Evolutionary conservation across 176 grass and related monocot genomes (phyloP).

Genomic region (Oryza glaberrima): DNA sequence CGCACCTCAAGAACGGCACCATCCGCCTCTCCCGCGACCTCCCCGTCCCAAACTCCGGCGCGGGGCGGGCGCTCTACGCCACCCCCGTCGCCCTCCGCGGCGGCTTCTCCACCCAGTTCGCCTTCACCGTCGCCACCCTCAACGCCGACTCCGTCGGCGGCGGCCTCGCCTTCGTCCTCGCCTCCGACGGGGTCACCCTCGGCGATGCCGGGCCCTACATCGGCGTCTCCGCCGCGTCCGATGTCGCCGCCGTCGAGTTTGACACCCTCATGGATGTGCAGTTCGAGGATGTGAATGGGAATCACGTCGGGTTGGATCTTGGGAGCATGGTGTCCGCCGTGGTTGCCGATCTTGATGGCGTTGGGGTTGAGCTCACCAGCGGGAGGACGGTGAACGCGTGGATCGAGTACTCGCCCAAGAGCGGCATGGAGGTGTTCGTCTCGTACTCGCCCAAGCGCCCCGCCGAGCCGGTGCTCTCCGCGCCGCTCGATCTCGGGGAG

Average conservation of each 20-base stretch:
- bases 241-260: slow-evolving; percentile 87
- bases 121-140: slow-evolving; percentile 78
- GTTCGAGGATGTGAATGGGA: slow-evolving; percentile 78
- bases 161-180: slow-evolving; percentile 75
- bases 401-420: slow-evolving; percentile 64
- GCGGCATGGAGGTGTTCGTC: slow-evolving; percentile 59
- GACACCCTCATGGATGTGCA: slow-evolving; percentile 82
- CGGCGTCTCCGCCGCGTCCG: slow-evolving; percentile 36
- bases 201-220: slow-evolving; percentile 69
- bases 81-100: slow-evolving; percentile 47
- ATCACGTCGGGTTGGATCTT: slow-evolving; percentile 85
- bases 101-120: slow-evolving; percentile 85
- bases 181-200: slow-evolving; percentile 46
- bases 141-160: slow-evolving; percentile 79
- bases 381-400: slow-evolving; percentile 73
- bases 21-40: slow-evolving; percentile 82
- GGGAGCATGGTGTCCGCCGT: slow-evolving; percentile 69
- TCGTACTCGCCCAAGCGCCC: slow-evolving; percentile 65
- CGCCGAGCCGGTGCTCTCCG: slow-evolving; percentile 46
- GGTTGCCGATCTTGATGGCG: slow-evolving; percentile 54
- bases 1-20: slow-evolving; percentile 94
- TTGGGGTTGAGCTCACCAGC: slow-evolving; percentile 60
- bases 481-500: slow-evolving; percentile 51
- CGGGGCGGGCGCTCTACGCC: slow-evolving; percentile 76
- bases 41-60: slow-evolving; percentile 68